Conservation (phyloP, 1,284 basidiomycete genomes). For the Schizophyllum commune region DNA sequence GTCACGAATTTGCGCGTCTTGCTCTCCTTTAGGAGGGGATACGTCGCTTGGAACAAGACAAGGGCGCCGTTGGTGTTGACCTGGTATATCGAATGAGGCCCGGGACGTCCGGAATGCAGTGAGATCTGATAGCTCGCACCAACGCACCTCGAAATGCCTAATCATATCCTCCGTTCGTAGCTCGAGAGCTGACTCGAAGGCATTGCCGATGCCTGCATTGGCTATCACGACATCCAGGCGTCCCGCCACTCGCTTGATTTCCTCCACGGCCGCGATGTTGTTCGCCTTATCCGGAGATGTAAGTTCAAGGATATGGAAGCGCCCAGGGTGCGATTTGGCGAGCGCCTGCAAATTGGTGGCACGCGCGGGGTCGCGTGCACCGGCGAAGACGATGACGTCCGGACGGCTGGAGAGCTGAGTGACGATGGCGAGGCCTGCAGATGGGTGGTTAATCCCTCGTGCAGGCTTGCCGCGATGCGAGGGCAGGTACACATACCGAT, state of each 20-base stretch:
- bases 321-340: not conserved
- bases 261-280: conserved; percentile 1
- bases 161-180: not conserved
- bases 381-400: conserved; percentile 1
- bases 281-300: not conserved
- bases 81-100: not conserved
- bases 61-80: conserved; percentile 3
- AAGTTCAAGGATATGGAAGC: conserved; percentile 1
- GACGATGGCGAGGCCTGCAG: too few relatives aligned
- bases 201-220: not conserved
- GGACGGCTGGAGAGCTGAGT: too few relatives aligned
- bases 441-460: too few relatives aligned
- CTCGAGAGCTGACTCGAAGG: not conserved
- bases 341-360: not conserved
- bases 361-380: not conserved
- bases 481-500: too few relatives aligned
- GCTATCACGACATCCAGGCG: not conserved
- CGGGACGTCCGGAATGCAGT: too few relatives aligned
- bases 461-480: too few relatives aligned
- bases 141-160: not conserved
- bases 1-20: not conserved
- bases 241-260: not conserved
- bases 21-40: not conserved
- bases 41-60: conserved; percentile 3
- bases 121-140: too few relatives aligned